Base-by-base conservation (phyloP, 2,329 filamentous ascomycete genomes). In the Neurospora crassa region DNA sequence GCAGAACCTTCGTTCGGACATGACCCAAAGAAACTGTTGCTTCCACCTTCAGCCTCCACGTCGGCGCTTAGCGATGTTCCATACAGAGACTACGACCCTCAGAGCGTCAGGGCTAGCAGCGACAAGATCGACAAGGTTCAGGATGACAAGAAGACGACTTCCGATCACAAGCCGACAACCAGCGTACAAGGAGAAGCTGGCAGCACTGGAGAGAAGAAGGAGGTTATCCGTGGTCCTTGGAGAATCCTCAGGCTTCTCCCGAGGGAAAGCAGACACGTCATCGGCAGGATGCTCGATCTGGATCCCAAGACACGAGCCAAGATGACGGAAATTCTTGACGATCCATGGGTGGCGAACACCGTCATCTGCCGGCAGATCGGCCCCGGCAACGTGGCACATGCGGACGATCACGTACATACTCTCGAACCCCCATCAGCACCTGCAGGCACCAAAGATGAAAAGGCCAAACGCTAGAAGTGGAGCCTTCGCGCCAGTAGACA, bases 161-260 rank as follows among this genome's bases (percentile, higher is more conserved):
- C 71, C 18, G 71, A 74, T 24, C 67, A 69, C 11, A 70, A 42
- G 16, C 75, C 70, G 14, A 71, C 18, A 24, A 45, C 53, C 18
- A 20, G 72, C 3, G 71, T 37, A 63, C 53, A 34, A 63, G 53
- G 53, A 63, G 53, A 63, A 63, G 53, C 53, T 18, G 53, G 53
- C 29, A 63, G 53, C 53, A 59, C 47, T 34, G 47, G 24, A 18
- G 87, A 89, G 42, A 89, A 88, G 78, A 91, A 89, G 77, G 91
- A 94, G 79, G 88, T 93, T 0, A 96, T 99, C 76, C 93, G 94
- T 77, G 96, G 96, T 0, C 96, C 96, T 2, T 97, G 95, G 92
- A 88, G 96, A 67, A 87, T 99, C 63, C 84, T 99, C 40, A 89
- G 96, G 59, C 84, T 98, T 43, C 84, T 99, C 11, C 96, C 96